A percentile compares a stretch with the other conserved stretches of the same genome.
Evolutionary conservation across 352 stramenopile species (phyloP).

Genomic region (Phytophthora quininea): DNA sequence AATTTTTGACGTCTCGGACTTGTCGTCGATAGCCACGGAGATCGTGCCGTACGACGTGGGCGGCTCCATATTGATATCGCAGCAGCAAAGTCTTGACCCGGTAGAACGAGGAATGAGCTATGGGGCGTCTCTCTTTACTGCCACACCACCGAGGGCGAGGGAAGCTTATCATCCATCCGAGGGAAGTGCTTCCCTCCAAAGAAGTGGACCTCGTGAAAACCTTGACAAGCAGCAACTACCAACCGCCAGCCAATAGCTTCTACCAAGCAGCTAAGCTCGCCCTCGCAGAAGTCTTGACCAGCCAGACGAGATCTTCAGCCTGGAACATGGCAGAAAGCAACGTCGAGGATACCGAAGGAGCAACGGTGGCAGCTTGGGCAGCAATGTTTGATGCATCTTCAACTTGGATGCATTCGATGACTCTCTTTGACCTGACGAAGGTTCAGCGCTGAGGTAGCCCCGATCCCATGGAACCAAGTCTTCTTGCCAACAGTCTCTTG

Average conservation of each 20-base stretch:
- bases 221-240: background rate
- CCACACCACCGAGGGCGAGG: background rate
- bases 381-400: background rate
- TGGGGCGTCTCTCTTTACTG: background rate
- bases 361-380: no score
- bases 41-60: constrained; percentile 17
- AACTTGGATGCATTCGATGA: background rate
- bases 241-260: background rate
- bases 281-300: no score
- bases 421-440: background rate
- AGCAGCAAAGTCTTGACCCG: background rate
- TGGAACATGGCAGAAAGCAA: no score
- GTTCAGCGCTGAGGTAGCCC: no score
- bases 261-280: no score
- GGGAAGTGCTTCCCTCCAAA: background rate
- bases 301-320: no score
- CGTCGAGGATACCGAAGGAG: no score
- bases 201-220: background rate
- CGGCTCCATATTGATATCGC: constrained; percentile 1
- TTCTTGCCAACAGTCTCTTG: no score
- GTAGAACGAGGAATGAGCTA: constrained; percentile 12
- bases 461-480: no score
- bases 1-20: background rate
- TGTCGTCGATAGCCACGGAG: constrained; percentile 7
- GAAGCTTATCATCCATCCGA: no score